A percentile compares a stretch with the other conserved stretches of the same genome.
These are phyloP conservation scores for Magnusiomyces tetraspermus DNA, from an alignment of 1,139 yeast genomes.

Conservation along the genomic window DNA sequence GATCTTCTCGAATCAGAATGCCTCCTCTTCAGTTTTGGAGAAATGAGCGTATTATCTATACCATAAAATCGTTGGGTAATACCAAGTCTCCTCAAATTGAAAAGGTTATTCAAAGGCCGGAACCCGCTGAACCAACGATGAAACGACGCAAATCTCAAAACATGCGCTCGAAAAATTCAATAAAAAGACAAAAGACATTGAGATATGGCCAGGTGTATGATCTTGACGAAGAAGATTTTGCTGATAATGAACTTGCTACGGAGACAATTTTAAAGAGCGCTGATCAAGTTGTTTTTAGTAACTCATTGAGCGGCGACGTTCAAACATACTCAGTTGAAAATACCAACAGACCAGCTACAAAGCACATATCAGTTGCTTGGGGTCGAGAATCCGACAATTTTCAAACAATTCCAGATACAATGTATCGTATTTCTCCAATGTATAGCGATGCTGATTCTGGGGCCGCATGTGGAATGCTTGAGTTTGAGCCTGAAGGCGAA, in stretches of 20 bases:
- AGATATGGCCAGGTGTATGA: neutral
- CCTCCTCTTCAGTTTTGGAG: constrained; percentile 82
- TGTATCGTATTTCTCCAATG: constrained; percentile 54
- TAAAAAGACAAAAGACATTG: constrained; percentile 1
- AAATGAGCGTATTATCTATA: constrained; percentile 65
- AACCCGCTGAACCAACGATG: constrained; percentile 1
- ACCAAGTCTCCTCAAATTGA: constrained; percentile 22
- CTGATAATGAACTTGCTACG: constrained; percentile 10
- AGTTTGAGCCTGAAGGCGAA: constrained; percentile 46
- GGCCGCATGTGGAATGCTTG: constrained; percentile 70
- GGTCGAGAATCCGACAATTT: constrained; percentile 43
- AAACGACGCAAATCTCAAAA: neutral
- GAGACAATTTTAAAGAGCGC: neutral
- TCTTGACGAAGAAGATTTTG: constrained; percentile 3
- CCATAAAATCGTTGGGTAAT: constrained; percentile 31
- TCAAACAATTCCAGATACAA: constrained; percentile 41
- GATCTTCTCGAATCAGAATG: constrained; percentile 56
- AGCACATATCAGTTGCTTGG: constrained; percentile 43
- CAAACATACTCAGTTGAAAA: constrained; percentile 19
- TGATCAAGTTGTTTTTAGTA: constrained; percentile 3
- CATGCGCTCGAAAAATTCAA: neutral
- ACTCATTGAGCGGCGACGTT: constrained; percentile 2
- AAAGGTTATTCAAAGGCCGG: constrained; percentile 22
- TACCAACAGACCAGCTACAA: neutral
- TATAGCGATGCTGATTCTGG: neutral